phyloP scores from a whole-genome alignment of 2,329 filamentous ascomycete genomes.

The Nemania bipapillata region DNA sequence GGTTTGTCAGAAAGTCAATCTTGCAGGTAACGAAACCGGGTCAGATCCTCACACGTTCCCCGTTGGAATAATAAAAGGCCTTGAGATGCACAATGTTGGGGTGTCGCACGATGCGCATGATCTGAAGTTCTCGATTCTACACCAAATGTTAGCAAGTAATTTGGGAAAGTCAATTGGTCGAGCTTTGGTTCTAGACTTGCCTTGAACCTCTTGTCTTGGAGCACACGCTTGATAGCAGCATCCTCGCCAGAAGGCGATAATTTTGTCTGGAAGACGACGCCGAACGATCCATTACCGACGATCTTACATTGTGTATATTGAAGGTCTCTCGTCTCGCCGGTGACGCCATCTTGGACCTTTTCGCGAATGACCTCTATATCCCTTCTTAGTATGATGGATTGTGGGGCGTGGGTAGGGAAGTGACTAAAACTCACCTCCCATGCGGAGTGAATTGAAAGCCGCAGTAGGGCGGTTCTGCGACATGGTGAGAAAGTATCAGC shows the following conservation, averaged over 20 bases:
- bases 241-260: constrained; percentile 97
- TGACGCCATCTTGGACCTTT: constrained; percentile 98
- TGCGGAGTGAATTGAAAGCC: constrained; percentile 86
- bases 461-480: constrained; percentile 70
- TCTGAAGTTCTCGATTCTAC: constrained; percentile 98
- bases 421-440: constrained; percentile 83
- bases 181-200: constrained; percentile 59
- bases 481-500: constrained; percentile 48
- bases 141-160: constrained; percentile 36
- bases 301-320: constrained; percentile 99
- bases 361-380: constrained; percentile 91
- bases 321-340: constrained; percentile 94
- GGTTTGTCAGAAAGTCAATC: constrained; percentile 33
- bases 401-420: constrained; percentile 29
- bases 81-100: constrained; percentile 99
- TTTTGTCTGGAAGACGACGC: constrained; percentile 99
- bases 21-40: neutral
- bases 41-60: constrained; percentile 79
- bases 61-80: constrained; percentile 99
- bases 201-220: constrained; percentile 99
- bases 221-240: constrained; percentile 97
- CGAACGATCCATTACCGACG: constrained; percentile 98
- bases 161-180: neutral
- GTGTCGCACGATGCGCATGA: constrained; percentile 99
- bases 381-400: constrained; percentile 39